Evolutionary conservation across 1,139 yeast species (phyloP).

Genomic region (Hansenula lynferdii): DNA sequence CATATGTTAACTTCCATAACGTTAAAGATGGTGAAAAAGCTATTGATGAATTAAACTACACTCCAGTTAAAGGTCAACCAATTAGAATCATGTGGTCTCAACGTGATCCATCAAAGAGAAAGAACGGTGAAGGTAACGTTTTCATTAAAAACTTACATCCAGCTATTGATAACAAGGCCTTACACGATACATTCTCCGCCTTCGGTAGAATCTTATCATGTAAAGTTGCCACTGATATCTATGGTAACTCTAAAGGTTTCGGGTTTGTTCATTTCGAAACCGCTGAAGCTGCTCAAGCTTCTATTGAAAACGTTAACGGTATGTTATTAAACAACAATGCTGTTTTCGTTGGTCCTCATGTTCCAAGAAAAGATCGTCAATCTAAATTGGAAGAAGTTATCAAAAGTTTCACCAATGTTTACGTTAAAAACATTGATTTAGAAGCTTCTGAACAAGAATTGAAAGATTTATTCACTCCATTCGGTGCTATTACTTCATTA

Average conservation of each 20-base stretch:
- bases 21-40: constrained; percentile 91
- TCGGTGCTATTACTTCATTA: constrained; percentile 82
- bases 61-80: constrained; percentile 91
- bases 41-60: constrained; percentile 91
- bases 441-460: constrained; percentile 74
- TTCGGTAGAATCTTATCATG: constrained; percentile 96
- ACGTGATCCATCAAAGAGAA: constrained; percentile 96
- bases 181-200: constrained; percentile 96
- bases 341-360: constrained; percentile 94
- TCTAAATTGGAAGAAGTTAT: constrained; percentile 88
- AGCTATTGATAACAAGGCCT: constrained; percentile 97
- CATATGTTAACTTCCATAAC: constrained; percentile 95
- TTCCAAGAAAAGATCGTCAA: constrained; percentile 92
- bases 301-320: constrained; percentile 97
- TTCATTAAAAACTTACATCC: constrained; percentile 98
- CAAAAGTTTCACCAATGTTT: constrained; percentile 93
- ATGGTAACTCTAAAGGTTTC: constrained; percentile 91
- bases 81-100: constrained; percentile 99
- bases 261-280: constrained; percentile 98
- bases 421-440: constrained; percentile 81
- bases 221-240: constrained; percentile 94
- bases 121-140: constrained; percentile 95
- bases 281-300: constrained; percentile 89
- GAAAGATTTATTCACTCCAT: constrained; percentile 63
- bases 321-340: constrained; percentile 97